Conservation (phyloP, 805 yeast species). For the Hanseniaspora taiwanica region DNA sequence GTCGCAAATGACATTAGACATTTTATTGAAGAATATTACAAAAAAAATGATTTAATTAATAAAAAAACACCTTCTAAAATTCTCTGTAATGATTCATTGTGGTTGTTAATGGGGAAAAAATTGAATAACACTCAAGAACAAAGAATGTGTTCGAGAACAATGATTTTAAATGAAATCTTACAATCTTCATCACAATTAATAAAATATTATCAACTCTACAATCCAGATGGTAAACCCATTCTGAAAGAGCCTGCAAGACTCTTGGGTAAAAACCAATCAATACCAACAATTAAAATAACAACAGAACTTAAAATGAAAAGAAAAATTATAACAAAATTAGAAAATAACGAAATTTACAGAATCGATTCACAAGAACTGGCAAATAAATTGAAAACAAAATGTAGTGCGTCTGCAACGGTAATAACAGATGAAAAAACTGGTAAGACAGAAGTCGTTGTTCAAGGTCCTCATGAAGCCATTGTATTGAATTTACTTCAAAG, state of each 20-base stretch:
- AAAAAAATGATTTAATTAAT: background rate
- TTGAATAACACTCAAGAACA: background rate
- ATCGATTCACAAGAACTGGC: conserved; percentile 56
- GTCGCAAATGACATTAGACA: background rate
- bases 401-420: conserved; percentile 86
- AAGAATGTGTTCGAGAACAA: background rate
- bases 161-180: background rate
- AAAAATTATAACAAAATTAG: conserved; percentile 61
- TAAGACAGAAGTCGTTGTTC: conserved; percentile 66
- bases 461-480: conserved; percentile 71
- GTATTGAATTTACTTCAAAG: conserved; percentile 43
- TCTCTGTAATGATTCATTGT: background rate
- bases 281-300: conserved; percentile 9
- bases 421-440: too few species aligned
- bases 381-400: conserved; percentile 55
- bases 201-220: background rate
- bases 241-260: background rate
- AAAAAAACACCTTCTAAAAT: background rate
- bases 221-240: background rate
- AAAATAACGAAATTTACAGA: conserved; percentile 53
- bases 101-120: background rate
- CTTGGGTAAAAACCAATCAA: background rate
- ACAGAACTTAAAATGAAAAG: conserved; percentile 33
- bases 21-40: background rate
- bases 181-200: background rate